phyloP scores from a whole-genome alignment of 139 green algal genomes.

The Auxenochlorella protothecoides region DNA sequence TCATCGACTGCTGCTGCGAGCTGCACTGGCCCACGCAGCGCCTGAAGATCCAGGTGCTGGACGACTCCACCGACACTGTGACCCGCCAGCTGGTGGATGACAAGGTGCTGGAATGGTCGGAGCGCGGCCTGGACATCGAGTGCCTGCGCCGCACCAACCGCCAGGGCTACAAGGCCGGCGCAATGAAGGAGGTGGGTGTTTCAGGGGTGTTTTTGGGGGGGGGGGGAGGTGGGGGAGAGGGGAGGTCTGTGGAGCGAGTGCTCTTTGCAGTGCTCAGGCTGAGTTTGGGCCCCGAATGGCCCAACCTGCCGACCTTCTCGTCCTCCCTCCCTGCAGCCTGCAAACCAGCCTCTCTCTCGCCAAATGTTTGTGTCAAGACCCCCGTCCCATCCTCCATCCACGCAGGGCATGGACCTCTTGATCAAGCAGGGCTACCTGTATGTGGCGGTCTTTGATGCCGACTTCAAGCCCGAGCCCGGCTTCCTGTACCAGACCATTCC shows the following conservation, averaged over 20 bases:
- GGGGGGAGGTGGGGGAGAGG: no score
- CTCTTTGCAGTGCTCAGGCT: no score
- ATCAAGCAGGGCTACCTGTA: slow-evolving; percentile 41
- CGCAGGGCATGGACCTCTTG: slow-evolving; percentile 48
- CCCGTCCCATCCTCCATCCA: neutral
- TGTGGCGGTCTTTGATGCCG: slow-evolving; percentile 79
- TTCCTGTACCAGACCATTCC: slow-evolving; percentile 60
- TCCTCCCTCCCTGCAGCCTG: neutral
- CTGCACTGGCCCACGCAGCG: slow-evolving; percentile 58
- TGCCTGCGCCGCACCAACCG: slow-evolving; percentile 56
- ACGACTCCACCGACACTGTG: slow-evolving; percentile 67
- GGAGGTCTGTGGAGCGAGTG: no score
- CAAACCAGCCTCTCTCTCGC: neutral
- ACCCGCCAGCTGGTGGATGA: slow-evolving; percentile 63
- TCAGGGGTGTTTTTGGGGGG: neutral
- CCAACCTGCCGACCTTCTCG: neutral
- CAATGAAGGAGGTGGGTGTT: slow-evolving; percentile 56
- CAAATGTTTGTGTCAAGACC: neutral
- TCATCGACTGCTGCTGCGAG: slow-evolving; percentile 67
- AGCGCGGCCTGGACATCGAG: slow-evolving; percentile 53
- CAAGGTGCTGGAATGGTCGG: slow-evolving; percentile 51
- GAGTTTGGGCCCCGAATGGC: no score
- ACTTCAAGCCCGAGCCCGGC: slow-evolving; percentile 71
- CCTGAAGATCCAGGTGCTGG: slow-evolving; percentile 67
- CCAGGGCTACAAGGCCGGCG: slow-evolving; percentile 76